Conservation (phyloP, 352 stramenopile genomes). For the Sclerospora graminicola region DNA sequence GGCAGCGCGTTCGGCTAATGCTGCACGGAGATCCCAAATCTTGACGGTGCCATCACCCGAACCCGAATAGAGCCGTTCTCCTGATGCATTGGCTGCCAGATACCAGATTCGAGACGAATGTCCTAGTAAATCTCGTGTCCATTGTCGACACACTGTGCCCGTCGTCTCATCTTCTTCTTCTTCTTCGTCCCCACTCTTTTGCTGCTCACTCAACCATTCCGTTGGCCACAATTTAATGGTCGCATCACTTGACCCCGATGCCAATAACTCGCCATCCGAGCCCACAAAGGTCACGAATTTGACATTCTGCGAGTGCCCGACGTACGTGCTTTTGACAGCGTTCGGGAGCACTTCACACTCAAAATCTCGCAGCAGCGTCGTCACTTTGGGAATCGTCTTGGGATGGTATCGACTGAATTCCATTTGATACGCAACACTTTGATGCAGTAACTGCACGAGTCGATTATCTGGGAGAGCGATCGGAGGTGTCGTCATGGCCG, state of each 20-base stretch:
- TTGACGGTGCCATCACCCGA: constrained; percentile 81
- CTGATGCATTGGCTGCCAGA: constrained; percentile 45
- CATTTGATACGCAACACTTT: constrained; percentile 85
- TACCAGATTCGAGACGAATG: constrained; percentile 84
- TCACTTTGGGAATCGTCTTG: constrained; percentile 79
- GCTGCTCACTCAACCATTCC: constrained; percentile 26
- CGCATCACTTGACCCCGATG: constrained; percentile 78
- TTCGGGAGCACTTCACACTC: constrained; percentile 82
- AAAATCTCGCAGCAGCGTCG: constrained; percentile 76
- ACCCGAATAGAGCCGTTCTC: constrained; percentile 62
- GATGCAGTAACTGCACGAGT: constrained; percentile 71
- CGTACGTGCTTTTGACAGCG: constrained; percentile 77
- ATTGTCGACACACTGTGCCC: constrained; percentile 44
- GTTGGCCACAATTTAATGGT: constrained; percentile 82
- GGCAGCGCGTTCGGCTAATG: constrained; percentile 30
- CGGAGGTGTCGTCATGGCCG: constrained; percentile 6
- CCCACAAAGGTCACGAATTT: constrained; percentile 85
- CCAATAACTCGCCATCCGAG: constrained; percentile 71
- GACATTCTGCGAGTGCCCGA: constrained; percentile 80
- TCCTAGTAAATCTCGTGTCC: constrained; percentile 50
- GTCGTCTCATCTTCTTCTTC: constrained; percentile 8
- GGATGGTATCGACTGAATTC: constrained; percentile 84
- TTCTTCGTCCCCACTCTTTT: constrained; percentile 18
- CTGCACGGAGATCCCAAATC: constrained; percentile 72
- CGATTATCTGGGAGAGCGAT: constrained; percentile 61